Evolutionary conservation across 768 basidiomycete species (phyloP).

Genomic region (Suillus subluteus): DNA sequence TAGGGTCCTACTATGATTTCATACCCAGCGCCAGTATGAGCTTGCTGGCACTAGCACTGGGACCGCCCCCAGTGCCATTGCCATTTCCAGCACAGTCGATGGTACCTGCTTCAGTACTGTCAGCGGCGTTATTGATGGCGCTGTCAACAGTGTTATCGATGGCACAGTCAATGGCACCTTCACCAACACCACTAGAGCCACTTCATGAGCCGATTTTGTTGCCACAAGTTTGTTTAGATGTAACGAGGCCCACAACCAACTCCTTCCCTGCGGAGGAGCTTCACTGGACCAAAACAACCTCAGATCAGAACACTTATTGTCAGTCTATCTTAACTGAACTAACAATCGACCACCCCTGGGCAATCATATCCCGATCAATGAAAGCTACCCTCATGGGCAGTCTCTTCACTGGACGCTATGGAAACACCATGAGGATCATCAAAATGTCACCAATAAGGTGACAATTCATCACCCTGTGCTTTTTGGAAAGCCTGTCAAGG

Average conservation of each 20-base stretch:
- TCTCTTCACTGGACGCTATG: no score
- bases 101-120: neutral
- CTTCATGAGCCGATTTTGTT: neutral
- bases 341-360: no score
- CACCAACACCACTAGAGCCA: neutral
- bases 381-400: no score
- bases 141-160: neutral
- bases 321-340: no score
- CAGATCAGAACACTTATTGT: no score
- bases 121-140: neutral
- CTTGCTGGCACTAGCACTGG: neutral
- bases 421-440: no score
- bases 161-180: neutral
- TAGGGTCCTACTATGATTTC: neutral
- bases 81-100: neutral
- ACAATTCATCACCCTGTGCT: no score
- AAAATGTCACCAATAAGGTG: no score
- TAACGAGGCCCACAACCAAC: neutral
- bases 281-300: neutral
- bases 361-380: no score
- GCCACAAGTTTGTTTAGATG: neutral
- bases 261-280: neutral
- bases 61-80: no score
- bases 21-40: neutral
- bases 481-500: no score